Evolutionary conservation across 148 eudicot genomes (phyloP).

Genomic region (Arctostaphylos glauca): DNA sequence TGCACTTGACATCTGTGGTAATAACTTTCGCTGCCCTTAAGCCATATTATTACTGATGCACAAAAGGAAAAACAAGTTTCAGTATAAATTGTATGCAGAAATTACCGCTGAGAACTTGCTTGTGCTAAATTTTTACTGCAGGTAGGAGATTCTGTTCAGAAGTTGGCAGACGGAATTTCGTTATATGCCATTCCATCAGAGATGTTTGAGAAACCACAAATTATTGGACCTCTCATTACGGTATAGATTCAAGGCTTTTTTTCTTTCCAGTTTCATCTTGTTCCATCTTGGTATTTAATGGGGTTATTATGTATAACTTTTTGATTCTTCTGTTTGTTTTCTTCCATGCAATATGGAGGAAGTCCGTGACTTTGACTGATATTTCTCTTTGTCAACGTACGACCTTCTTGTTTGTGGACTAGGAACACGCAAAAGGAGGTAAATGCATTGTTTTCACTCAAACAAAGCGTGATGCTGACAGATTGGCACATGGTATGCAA

Average conservation of each 20-base stretch:
- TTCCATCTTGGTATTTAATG: not conserved
- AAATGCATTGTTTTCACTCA: conserved; percentile 93
- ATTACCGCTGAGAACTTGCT: not conserved
- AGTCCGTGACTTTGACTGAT: not conserved
- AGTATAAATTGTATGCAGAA: not conserved
- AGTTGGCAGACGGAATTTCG: conserved; percentile 89
- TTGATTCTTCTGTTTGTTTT: conserved; percentile 6
- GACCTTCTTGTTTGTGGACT: conserved; percentile 22
- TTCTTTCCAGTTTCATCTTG: not conserved
- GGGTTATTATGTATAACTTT: not conserved
- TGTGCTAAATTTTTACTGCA: conserved; percentile 25
- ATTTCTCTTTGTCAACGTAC: not conserved
- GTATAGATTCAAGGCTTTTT: conserved; percentile 30
- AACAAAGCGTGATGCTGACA: conserved; percentile 95
- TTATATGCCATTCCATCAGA: conserved; percentile 58
- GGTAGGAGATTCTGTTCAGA: conserved; percentile 94
- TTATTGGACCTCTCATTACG: conserved; percentile 62
- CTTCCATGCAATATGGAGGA: not conserved
- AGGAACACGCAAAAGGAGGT: conserved; percentile 97
- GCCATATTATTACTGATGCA: not conserved
- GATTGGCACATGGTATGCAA: conserved; percentile 61
- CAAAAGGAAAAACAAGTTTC: not conserved
- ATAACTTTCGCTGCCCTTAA: not conserved
- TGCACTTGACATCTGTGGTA: conserved; percentile 1
- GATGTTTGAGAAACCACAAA: conserved; percentile 54